phyloP scores from a whole-genome alignment of 495 filamentous ascomycete species.

The Talaromyces stipitatus region DNA sequence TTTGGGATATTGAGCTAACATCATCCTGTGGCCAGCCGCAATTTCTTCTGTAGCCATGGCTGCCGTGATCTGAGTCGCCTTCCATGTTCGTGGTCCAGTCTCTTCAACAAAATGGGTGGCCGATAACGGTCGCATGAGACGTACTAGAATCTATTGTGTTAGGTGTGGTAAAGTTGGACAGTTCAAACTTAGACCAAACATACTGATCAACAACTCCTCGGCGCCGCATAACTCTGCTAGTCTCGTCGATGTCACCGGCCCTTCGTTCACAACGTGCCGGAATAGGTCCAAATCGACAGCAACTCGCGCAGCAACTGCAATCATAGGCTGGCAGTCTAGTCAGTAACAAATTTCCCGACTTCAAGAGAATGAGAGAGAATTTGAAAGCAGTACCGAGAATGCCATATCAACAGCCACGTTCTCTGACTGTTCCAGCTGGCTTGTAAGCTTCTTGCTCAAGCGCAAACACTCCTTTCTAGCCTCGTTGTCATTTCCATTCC shows the following conservation, averaged over 20 bases:
- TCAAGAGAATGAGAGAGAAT: neutral
- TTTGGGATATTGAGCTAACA: neutral
- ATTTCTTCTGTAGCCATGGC: neutral
- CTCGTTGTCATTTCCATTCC: neutral
- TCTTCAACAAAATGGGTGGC: neutral
- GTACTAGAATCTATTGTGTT: neutral
- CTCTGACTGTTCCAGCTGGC: neutral
- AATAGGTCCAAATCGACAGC: slow-evolving; percentile 28
- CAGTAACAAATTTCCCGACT: neutral
- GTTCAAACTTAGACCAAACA: neutral
- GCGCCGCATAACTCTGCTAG: neutral
- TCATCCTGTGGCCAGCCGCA: neutral
- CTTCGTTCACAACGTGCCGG: slow-evolving; percentile 10
- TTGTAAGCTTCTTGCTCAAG: neutral
- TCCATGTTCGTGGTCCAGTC: neutral
- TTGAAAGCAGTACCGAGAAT: neutral
- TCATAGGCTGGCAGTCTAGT: neutral
- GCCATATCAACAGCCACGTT: slow-evolving; percentile 1
- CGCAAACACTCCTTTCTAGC: neutral
- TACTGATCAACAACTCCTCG: neutral
- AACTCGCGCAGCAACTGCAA: slow-evolving; percentile 11
- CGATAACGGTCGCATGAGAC: neutral
- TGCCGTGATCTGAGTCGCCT: neutral
- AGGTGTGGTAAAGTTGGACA: neutral
- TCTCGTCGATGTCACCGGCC: neutral